Percentiles rank a stretch among this genome's conserved stretches.
phyloP scores from a whole-genome alignment of 257 asterid species.

The Gentiana macrophylla region DNA sequence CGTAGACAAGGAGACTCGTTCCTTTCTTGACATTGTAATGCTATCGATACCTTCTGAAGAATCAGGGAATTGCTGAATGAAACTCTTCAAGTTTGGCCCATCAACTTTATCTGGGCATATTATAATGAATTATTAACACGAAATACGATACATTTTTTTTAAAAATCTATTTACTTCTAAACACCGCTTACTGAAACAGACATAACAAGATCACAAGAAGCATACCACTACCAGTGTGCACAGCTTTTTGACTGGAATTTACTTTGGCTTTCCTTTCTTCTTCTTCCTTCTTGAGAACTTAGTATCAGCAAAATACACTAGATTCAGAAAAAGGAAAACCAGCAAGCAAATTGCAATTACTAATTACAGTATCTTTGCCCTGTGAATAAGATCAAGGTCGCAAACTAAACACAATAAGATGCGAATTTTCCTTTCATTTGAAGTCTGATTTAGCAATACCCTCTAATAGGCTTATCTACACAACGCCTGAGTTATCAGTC shows the following conservation, averaged over 20 bases:
- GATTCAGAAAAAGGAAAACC: neutral
- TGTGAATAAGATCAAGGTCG: neutral
- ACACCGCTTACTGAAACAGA: no score
- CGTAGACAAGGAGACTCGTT: neutral
- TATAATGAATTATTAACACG: conserved; percentile 1
- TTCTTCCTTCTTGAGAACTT: conserved; percentile 87
- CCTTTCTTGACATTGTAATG: conserved; percentile 1
- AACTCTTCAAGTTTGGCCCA: conserved; percentile 70
- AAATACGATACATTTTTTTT: conserved; percentile 1
- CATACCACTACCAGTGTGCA: conserved; percentile 31
- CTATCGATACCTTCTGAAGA: conserved; percentile 52
- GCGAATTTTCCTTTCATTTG: neutral
- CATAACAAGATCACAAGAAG: no score
- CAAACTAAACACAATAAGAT: conserved; percentile 2
- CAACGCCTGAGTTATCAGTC: no score
- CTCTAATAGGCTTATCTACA: neutral
- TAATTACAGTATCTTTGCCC: neutral
- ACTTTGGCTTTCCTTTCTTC: conserved; percentile 61
- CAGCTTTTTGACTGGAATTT: conserved; percentile 31
- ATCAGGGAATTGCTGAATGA: conserved; percentile 54
- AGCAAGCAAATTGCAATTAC: neutral
- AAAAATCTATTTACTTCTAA: no score
- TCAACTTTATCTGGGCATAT: conserved; percentile 44
- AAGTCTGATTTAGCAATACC: neutral
- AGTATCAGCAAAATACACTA: conserved; percentile 12